Evolutionary conservation across 805 yeast species (phyloP), one percentile per base, ranked within the genome.

Genomic region (Kluyveromyces aestuarii): DNA sequence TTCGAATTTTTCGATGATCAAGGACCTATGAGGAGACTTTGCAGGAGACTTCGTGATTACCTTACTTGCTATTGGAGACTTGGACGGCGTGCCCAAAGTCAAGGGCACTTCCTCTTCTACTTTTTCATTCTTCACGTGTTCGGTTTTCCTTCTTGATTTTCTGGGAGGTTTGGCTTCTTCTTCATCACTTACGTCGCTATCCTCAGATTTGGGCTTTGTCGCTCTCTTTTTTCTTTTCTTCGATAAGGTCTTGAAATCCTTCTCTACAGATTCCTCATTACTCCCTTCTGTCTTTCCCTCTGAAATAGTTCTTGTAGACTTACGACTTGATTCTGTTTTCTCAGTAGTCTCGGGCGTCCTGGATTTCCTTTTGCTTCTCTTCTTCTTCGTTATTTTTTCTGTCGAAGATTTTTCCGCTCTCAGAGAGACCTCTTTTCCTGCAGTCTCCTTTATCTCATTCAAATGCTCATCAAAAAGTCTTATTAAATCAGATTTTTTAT

Each of bases 401-500:
- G 75, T 72, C 27, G 68, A 71, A 11, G 61, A 59, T 37, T 67
- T 69, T 30, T 63, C 57, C 5, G 75, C 68, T 37, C 52, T 61
- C 7, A 63, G 27, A 16, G 38, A 21, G 10, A 16, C 8, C 25
- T 13, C 8, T 9, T 17, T 18, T 17, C 39, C 19, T 7, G 19
- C 39, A 27, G 19, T 43, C 8, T 43, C 39, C 36, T 27, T 43
- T 7, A 43, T 43, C 17, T 14, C 14, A 2, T 6, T 27, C 39
- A 33, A 67, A 40, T 56, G 60, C 5, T 56, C 54, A n/a, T 75
- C 69, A 65, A 81, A 87, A n/a, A 83, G 50, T n/a, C 68, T 67
- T 1, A 88, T 64, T 50, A 89, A 71, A 11, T 78, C 80, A 7
- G 76, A 67, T 63, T 91, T 91, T 60, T 82, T 86, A 6, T 89